Evolutionary conservation across 306 rosid species (phyloP), one percentile per base, ranked within the genome.

Genomic region (Trichosanthes truncata): DNA sequence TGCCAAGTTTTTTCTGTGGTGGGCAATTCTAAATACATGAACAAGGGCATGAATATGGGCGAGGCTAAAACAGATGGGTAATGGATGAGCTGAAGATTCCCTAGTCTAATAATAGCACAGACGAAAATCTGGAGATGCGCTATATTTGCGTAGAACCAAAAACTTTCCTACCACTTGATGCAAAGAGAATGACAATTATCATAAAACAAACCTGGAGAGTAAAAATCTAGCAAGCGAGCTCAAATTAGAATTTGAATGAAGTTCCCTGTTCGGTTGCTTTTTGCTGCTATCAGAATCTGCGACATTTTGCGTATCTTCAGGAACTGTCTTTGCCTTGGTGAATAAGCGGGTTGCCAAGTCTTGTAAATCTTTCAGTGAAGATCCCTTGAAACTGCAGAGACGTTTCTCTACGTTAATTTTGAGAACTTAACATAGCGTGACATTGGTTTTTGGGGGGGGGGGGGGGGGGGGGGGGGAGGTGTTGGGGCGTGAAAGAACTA

Each of bases 161-260:
- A 41, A 41, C 25, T 38, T 35, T 5, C 33, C 35, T 41, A 68
- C 53, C 53, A 41, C 18, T 68, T 41, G 75, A 68, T 68, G 1
- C 52, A 45, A 72, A 72, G 46, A 72, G 36, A 46, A 66, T 9
- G 74, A 18, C 15, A n/a, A 21, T 10, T 21, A 21, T 46, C n/a
- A 31, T 29, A 33, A 74, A 74, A 81, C 84, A 66, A 81, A 96
- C 99, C 99, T 96, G 55, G 99, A 91, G 75, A 96, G 93, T 87
- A 96, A 91, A 87, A 96, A 96, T 88, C 97, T 88, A 55, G 99
- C 99, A 5, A 96, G 94, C 17, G 99, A 93, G 80, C 97, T 96
- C 82, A 91, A 84, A 83, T 91, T 96, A 83, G 93, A 84, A 76
- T 90, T 86, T 63, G 96, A 81, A 84, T 89, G 88, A 53, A 74